Evolutionary conservation across 495 filamentous ascomycete genomes (phyloP).

Genomic region (Mytilinidion resinicola): DNA sequence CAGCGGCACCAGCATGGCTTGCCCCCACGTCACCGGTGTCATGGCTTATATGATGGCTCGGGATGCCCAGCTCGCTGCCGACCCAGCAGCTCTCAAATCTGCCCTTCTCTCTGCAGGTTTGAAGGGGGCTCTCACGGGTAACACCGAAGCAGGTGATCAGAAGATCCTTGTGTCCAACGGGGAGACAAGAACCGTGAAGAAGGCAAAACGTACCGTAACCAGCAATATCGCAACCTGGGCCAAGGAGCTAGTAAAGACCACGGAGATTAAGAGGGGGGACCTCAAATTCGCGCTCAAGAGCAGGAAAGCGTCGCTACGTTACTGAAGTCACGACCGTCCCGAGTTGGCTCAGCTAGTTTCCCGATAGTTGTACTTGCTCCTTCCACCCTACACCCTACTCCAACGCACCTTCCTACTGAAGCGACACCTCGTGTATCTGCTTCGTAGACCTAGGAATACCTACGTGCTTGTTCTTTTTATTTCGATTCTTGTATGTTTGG

Average conservation of each 20-base stretch:
- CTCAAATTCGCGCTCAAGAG: not conserved
- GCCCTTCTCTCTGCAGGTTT: conserved; percentile 30
- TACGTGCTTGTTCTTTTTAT: too few species aligned
- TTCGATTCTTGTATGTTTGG: too few species aligned
- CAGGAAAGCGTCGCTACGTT: not conserved
- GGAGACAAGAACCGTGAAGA: conserved; percentile 4
- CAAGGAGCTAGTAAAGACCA: conserved; percentile 1
- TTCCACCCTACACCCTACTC: too few species aligned
- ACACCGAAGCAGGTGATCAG: conserved; percentile 11
- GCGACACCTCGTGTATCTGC: too few species aligned
- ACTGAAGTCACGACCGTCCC: not conserved
- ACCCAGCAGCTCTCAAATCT: conserved; percentile 40
- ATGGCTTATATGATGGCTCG: conserved; percentile 43
- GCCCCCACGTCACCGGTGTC: conserved; percentile 47
- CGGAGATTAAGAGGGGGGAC: conserved; percentile 4
- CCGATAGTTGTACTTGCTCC: too few species aligned
- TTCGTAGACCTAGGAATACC: too few species aligned
- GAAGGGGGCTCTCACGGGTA: conserved; percentile 6
- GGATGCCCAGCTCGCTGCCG: conserved; percentile 26
- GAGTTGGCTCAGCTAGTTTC: too few species aligned
- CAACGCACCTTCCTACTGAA: too few species aligned
- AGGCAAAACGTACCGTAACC: conserved; percentile 16
- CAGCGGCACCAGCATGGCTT: conserved; percentile 40
- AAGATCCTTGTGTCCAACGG: conserved; percentile 35
- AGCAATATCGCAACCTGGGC: conserved; percentile 14